Percentiles rank a stretch among this genome's conserved stretches.
phyloP scores from a whole-genome alignment of 78 protist species.

The Emiliania huxleyi region DNA sequence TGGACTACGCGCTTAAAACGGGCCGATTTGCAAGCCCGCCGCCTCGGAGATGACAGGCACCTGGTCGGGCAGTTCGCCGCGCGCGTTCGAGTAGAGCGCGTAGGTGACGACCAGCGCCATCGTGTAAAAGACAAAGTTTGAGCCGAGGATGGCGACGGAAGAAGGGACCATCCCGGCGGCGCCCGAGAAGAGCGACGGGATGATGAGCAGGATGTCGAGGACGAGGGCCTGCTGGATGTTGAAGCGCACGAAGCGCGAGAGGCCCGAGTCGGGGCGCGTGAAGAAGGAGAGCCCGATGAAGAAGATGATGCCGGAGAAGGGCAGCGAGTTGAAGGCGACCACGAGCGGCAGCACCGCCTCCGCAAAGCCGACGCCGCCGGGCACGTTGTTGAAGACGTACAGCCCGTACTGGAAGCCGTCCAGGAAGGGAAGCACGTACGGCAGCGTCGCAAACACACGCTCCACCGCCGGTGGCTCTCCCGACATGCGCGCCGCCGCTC shows the following conservation, averaged over 20 bases:
- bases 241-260: not conserved
- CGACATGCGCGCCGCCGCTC: no score
- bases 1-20: no score
- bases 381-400: not conserved
- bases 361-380: not conserved
- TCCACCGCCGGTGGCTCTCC: not conserved
- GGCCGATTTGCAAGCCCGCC: not conserved
- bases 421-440: not conserved
- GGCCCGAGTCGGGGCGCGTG: not conserved
- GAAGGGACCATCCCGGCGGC: not conserved
- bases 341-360: not conserved
- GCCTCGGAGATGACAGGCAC: not conserved
- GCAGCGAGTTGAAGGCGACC: not conserved
- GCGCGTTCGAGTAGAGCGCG: not conserved
- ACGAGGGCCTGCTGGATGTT: not conserved
- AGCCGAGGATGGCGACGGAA: not conserved
- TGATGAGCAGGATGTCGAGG: not conserved
- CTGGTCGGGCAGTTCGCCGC: not conserved
- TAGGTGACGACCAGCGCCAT: not conserved
- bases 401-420: not conserved
- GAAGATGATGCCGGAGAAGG: not conserved
- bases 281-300: not conserved
- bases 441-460: not conserved
- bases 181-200: not conserved
- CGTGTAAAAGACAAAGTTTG: not conserved